Evolutionary conservation across 495 filamentous ascomycete genomes (phyloP).

Genomic region (Tuber melanosporum): DNA sequence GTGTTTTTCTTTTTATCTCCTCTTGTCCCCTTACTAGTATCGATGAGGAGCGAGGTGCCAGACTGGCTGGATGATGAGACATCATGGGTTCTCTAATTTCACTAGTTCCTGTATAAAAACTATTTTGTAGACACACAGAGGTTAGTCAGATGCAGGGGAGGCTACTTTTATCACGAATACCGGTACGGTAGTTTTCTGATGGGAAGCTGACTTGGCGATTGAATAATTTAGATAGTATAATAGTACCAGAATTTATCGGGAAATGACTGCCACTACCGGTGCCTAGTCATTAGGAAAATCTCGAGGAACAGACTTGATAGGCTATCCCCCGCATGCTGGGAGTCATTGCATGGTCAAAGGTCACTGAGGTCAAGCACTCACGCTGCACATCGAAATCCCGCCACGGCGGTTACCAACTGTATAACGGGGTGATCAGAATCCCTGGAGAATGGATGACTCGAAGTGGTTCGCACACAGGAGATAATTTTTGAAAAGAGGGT

Average conservation of each 20-base stretch:
- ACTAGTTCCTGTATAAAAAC: not conserved
- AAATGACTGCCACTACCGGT: not conserved
- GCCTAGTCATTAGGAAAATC: not conserved
- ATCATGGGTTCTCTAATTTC: conserved; percentile 5
- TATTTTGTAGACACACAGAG: not conserved
- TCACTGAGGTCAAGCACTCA: not conserved
- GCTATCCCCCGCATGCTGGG: not conserved
- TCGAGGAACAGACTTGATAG: not conserved
- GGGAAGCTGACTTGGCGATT: not conserved
- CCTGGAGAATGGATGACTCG: conserved; percentile 5
- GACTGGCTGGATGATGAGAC: not conserved
- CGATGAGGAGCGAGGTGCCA: not conserved
- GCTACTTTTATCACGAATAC: not conserved
- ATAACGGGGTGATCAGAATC: not conserved
- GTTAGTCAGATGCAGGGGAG: not conserved
- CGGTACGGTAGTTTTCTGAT: not conserved
- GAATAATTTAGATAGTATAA: not conserved
- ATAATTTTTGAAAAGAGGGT: not conserved
- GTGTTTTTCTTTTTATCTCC: conserved; percentile 4
- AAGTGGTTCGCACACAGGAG: not conserved
- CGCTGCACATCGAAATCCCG: not conserved
- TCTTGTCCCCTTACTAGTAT: not conserved
- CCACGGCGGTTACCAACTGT: not conserved
- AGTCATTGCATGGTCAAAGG: not conserved
- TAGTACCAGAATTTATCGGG: not conserved